Evolutionary conservation across 2,329 filamentous ascomycete species (phyloP), one percentile per base, ranked within the genome.

Genomic region (Eurotiales sp.): DNA sequence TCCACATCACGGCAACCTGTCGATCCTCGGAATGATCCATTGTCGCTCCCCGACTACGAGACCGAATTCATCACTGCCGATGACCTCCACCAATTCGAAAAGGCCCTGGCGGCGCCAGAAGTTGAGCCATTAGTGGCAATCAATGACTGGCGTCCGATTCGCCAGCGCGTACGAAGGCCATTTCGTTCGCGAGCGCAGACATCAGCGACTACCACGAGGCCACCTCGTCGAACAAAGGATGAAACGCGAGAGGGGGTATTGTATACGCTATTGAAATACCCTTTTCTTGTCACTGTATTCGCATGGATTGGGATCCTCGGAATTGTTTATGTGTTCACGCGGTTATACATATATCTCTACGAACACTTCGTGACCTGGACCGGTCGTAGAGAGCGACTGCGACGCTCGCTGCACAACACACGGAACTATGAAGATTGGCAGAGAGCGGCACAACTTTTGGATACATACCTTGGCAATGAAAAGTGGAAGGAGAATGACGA

Each of bases 161-260:
- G 87, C 59, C 83, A 92, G 65, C 84, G 81, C 52, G 78, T 91
- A 19, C 76, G 77, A 52, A 73, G 67, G 66, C 70, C 62, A 56
- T 68, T 65, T 59, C 47, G 52, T 12, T 58, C 58, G 32, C 65
- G 81, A 25, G 78, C 69, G 53, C 19, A 21, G 5, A 19, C 14
- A 23, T 50, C 47, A 4, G 32, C 27, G 6, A 23, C 39, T 3
- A 36, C 21, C 11, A 46, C 21, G 17, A 47, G 39, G 8, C n/a
- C 45, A 14, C 50, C 50, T 21, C 65, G 64, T 17, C 77, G 87
- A 52, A 86, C 82, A 57, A 88, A 84, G 63, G 93, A 99, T 66
- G 93, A 99, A 76, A 97, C 92, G 2, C 79, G 93, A 58, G 93
- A 99, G 73, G 93, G 93, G 17, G 89, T 93, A 65, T 79, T 96